These are phyloP conservation scores for Alnus glutinosa DNA, from an alignment of 306 rosid genomes.

Conservation along the genomic window DNA sequence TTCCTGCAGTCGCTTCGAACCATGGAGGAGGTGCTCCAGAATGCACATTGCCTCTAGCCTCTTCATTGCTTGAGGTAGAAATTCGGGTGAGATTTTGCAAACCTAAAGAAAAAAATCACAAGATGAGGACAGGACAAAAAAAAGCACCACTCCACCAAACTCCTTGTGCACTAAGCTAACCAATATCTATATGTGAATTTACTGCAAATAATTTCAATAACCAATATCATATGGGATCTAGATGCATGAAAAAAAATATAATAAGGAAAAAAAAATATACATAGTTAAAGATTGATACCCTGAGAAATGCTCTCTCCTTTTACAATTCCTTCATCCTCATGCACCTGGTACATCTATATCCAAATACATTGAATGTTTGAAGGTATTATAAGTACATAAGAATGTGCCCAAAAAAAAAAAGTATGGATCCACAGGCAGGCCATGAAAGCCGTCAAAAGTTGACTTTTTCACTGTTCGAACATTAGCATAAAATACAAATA, in stretches of 20 bases:
- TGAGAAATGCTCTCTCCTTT: constrained; percentile 46
- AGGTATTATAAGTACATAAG: not conserved
- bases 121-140: constrained; percentile 24
- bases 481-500: constrained; percentile 12
- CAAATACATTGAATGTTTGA: constrained; percentile 29
- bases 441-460: not conserved
- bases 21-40: constrained; percentile 87
- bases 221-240: constrained; percentile 16
- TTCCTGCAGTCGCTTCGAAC: constrained; percentile 59
- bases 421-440: constrained; percentile 10
- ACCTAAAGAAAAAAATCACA: constrained; percentile 51
- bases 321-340: constrained; percentile 40
- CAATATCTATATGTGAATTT: constrained; percentile 8
- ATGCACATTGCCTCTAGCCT: constrained; percentile 58
- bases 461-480: constrained; percentile 15
- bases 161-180: constrained; percentile 23
- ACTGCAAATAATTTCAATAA: not conserved
- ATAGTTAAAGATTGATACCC: constrained; percentile 45
- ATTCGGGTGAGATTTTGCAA: constrained; percentile 49
- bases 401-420: constrained; percentile 6
- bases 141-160: constrained; percentile 8
- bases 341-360: constrained; percentile 42
- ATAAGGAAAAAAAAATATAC: constrained; percentile 9
- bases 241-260: not conserved
- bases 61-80: constrained; percentile 36